These are phyloP conservation scores for Fusarium denticulatum DNA, from an alignment of 2,329 filamentous ascomycete species.

Conservation along the genomic window DNA sequence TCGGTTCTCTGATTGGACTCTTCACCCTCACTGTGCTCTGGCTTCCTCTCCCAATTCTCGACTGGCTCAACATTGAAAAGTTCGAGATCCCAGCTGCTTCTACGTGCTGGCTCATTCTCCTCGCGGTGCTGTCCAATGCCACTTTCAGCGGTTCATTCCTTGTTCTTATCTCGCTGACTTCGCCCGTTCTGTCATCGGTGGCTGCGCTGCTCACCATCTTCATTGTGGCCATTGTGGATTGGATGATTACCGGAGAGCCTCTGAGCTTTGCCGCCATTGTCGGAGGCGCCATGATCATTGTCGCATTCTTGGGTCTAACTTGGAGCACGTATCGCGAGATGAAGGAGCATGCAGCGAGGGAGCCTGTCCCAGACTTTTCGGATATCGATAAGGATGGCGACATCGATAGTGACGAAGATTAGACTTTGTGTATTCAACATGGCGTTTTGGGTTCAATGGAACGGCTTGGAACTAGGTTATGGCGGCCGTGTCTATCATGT, in stretches of 20 bases:
- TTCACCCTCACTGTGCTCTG: constrained; percentile 91
- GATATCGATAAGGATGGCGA: constrained; percentile 61
- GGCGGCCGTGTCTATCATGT: background rate
- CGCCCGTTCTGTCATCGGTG: constrained; percentile 90
- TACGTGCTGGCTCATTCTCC: constrained; percentile 80
- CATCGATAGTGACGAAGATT: constrained; percentile 47
- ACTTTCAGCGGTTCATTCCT: constrained; percentile 93
- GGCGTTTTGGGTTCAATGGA: background rate
- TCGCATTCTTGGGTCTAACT: constrained; percentile 85
- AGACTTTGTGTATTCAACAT: constrained; percentile 1
- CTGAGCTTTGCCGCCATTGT: constrained; percentile 78
- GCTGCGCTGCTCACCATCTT: constrained; percentile 96
- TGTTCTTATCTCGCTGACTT: constrained; percentile 91
- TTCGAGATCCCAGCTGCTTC: constrained; percentile 85
- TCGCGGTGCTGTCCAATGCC: constrained; percentile 88
- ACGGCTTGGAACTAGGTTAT: background rate
- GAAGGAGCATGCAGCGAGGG: constrained; percentile 79
- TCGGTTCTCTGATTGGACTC: constrained; percentile 84
- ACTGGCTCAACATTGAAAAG: constrained; percentile 78
- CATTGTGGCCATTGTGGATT: constrained; percentile 91
- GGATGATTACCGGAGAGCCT: constrained; percentile 81
- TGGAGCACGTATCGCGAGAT: constrained; percentile 96
- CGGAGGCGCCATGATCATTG: constrained; percentile 88
- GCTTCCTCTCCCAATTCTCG: constrained; percentile 88
- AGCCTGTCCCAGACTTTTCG: constrained; percentile 55